Evolutionary conservation across 2,329 filamentous ascomycete genomes (phyloP).

Genomic region (Fragosphaeria purpurea): DNA sequence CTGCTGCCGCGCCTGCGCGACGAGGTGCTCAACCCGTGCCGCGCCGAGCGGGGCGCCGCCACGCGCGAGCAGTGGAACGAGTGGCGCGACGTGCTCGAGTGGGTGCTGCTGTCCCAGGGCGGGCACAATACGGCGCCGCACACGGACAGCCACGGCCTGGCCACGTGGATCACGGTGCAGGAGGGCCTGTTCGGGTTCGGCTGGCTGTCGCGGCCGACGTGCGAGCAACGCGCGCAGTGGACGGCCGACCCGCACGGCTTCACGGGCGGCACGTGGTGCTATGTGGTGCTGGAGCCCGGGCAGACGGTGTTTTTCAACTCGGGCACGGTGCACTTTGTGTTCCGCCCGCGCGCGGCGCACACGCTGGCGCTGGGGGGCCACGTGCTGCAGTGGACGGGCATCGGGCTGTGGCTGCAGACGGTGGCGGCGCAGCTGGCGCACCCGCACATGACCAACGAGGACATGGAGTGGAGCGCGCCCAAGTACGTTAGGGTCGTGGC

Average conservation of each 20-base stretch:
- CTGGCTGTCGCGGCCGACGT: slow-evolving; percentile 21
- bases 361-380: slow-evolving; percentile 25
- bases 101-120: slow-evolving; percentile 23
- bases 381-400: slow-evolving; percentile 23
- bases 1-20: slow-evolving; percentile 19
- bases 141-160: slow-evolving; percentile 24
- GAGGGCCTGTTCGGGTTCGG: slow-evolving; percentile 22
- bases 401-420: slow-evolving; percentile 21
- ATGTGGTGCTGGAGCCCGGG: slow-evolving; percentile 21
- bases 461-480: slow-evolving; percentile 18
- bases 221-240: slow-evolving; percentile 18
- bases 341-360: slow-evolving; percentile 17
- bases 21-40: slow-evolving; percentile 27
- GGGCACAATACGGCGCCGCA: slow-evolving; percentile 25
- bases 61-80: slow-evolving; percentile 21
- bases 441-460: slow-evolving; percentile 21
- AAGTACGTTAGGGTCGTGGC: slow-evolving; percentile 15
- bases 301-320: slow-evolving; percentile 25
- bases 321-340: slow-evolving; percentile 26
- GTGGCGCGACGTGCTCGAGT: slow-evolving; percentile 23
- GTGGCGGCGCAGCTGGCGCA: slow-evolving; percentile 20
- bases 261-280: slow-evolving; percentile 22
- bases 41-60: slow-evolving; percentile 19
- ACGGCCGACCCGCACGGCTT: slow-evolving; percentile 16
- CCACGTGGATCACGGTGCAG: slow-evolving; percentile 26